Base-by-base conservation (phyloP, 768 basidiomycete genomes). In the Rhodosporidiobolus odoratus region DNA sequence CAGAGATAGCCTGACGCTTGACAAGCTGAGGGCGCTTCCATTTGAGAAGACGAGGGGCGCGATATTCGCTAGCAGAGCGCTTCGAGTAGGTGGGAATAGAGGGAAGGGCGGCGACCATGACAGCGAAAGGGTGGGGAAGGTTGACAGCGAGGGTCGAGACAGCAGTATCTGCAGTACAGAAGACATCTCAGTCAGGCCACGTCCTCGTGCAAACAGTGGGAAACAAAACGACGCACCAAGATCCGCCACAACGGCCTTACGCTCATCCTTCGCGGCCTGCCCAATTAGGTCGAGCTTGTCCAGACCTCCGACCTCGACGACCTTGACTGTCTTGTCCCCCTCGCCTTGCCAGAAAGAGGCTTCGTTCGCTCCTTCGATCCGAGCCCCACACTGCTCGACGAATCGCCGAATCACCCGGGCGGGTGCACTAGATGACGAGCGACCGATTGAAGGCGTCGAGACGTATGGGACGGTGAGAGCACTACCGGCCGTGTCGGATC, bases 91-190 rank as follows among this genome's bases (percentile, higher is more conserved):
- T 47, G 57, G 37, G 60, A 52, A 62, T 45, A 4, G 65, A 40
- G 13, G 61, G 65, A 25, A 66, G 53, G 21, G 71, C 37, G 19
- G 71, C 58, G 58, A 72, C 23, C 47, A 72, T 35, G 38, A 72
- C 58, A 53, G 60, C 64, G 66, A 67, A 53, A 19, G 60, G 71
- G 0, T 38, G 19, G 2, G 54, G 3, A 25, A 56, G 43, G 53
- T 37, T 15, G 3, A 19, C 1, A 4, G n/a, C n/a, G 23, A 60
- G 48, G 48, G 19, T 30, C 3, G 43, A 12, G 25, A 65, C 53
- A 23, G 35, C 40, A 17, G 27, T 4, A 34, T 72, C 71, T 72
- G 37, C 17, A 13, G 9, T 23, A 21, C 10, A n/a, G 41, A 34
- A 6, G 62, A 41, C 21, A 34, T 37, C 7, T 23, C 4, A 21